Evolutionary conservation across 202 grass and related monocot species (phyloP).

Genomic region (Dendrocalamus latiflorus): DNA sequence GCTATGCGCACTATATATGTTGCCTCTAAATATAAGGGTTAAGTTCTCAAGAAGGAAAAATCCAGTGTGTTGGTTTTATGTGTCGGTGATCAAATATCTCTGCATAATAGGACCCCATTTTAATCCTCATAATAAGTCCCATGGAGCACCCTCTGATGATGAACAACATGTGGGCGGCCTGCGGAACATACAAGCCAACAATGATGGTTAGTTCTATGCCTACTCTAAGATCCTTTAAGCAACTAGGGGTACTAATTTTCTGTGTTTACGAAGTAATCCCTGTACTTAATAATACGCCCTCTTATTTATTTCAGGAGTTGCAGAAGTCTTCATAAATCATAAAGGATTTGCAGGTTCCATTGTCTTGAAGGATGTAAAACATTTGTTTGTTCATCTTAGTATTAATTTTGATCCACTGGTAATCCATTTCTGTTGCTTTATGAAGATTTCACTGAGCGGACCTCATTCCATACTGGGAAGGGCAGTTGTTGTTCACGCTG

Average conservation of each 20-base stretch:
- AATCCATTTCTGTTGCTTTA: constrained; percentile 18
- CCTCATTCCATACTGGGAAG: constrained; percentile 67
- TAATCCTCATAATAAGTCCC: constrained; percentile 53
- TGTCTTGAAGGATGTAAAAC: neutral
- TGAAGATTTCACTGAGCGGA: constrained; percentile 53
- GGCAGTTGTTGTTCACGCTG: constrained; percentile 63
- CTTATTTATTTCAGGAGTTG: constrained; percentile 48
- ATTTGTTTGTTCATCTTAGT: neutral
- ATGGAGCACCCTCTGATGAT: constrained; percentile 50
- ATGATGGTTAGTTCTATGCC: constrained; percentile 50
- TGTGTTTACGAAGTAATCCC: neutral
- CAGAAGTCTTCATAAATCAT: constrained; percentile 65
- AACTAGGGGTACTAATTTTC: neutral
- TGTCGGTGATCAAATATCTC: neutral
- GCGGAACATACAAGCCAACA: constrained; percentile 59
- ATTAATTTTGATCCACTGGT: neutral
- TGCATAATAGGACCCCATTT: constrained; percentile 52
- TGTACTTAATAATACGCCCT: neutral
- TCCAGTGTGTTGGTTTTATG: no score
- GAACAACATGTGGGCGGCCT: constrained; percentile 58
- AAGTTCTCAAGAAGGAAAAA: no score
- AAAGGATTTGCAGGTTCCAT: constrained; percentile 44
- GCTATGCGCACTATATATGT: no score
- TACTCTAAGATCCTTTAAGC: neutral
- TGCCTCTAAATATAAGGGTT: no score